Evolutionary conservation across 306 rosid genomes (phyloP), one percentile per base, ranked within the genome.

Genomic region (Lupinus albus): DNA sequence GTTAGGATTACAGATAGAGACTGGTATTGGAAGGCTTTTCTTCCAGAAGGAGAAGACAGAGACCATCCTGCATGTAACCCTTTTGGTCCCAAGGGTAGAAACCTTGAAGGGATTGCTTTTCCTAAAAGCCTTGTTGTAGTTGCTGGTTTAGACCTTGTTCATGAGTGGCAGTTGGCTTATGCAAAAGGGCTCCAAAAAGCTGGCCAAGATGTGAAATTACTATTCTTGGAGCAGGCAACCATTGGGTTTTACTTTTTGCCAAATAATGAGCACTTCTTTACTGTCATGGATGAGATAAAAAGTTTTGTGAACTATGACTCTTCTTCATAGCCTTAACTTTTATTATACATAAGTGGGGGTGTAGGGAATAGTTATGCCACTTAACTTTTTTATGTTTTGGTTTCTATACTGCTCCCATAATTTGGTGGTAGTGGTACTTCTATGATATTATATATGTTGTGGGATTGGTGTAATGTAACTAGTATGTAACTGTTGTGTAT

Each of bases 1-100:
- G 99, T 93, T 7, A 93, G 84, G 16, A 56, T 86, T 30, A 81
- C 70, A 72, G 99, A 90, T 49, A 75, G 99, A 70, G 99, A 93
- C 59, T 93, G 99, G 99, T 93, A 93, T 72, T 93, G 99, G 99
- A 90, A 94, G 67, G 99, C 99, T 56, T 93, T 86, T 73, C 96
- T 93, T 33, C 99, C 99, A 1, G 96, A 88, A 73, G 99, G 94
- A 33, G 97, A 86, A 81, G 97, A 93, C 44, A 88, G 97, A 72
- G 91, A 93, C 78, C 99, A 93, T 80, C 90, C 84, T 8, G 97
- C 99, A 28, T 93, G 99, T 64, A 93, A 88, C 70, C 99, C 99
- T 8, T 93, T 93, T 39, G 99, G 99, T 28, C 96, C 92, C 3
- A 83, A 77, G 61, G 95, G 97, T 4, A 30, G 73, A 65, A 84